Evolutionary conservation across 805 yeast genomes (phyloP).

Genomic region (Groenewaldozyma salmanticensis): DNA sequence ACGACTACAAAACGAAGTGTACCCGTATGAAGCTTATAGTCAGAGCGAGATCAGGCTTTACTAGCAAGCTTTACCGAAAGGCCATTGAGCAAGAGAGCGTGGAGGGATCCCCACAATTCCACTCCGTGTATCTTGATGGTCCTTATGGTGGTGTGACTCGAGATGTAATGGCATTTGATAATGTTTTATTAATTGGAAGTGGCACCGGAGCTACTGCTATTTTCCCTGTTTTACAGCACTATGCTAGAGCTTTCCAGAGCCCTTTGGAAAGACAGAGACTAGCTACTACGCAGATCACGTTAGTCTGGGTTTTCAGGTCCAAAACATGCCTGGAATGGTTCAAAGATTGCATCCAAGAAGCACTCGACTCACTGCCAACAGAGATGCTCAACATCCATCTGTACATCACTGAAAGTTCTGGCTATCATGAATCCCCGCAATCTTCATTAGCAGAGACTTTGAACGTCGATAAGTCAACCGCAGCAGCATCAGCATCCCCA

Average conservation of each 20-base stretch:
- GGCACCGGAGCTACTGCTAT: conserved; percentile 38
- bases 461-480: background rate
- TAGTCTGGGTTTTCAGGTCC: conserved; percentile 13
- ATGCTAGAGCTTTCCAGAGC: too few relatives aligned
- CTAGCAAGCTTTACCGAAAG: conserved; percentile 8
- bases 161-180: conserved; percentile 34
- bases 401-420: conserved; percentile 8
- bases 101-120: too few relatives aligned
- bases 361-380: conserved; percentile 1
- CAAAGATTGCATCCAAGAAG: conserved; percentile 5
- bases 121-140: conserved; percentile 35
- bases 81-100: conserved; percentile 7
- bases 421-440: too few relatives aligned
- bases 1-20: background rate
- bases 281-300: too few relatives aligned
- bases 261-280: too few relatives aligned
- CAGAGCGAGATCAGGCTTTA: conserved; percentile 18
- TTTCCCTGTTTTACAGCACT: conserved; percentile 8
- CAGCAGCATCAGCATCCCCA: too few relatives aligned
- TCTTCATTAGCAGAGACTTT: background rate
- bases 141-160: conserved; percentile 39
- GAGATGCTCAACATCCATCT: conserved; percentile 4
- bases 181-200: conserved; percentile 31
- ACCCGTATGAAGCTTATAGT: conserved; percentile 32
- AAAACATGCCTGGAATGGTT: conserved; percentile 8